Conservation (phyloP, 1,139 yeast genomes). For the Magnusiomyces sp. region DNA sequence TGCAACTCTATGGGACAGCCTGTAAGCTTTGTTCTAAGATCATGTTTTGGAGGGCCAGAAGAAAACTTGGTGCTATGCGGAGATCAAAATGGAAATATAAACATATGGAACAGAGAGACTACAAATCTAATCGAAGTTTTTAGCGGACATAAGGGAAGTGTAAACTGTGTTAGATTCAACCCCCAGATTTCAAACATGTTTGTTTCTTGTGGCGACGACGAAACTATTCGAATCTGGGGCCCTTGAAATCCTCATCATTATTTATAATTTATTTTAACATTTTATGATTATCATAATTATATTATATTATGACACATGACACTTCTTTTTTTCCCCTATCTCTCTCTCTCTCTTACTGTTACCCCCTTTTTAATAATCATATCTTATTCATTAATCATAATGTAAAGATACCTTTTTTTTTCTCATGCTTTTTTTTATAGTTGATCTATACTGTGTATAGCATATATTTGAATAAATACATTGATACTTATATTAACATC, state of each 20-base stretch:
- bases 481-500: no score
- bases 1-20: constrained; percentile 4
- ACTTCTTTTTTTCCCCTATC: no score
- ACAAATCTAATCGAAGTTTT: constrained; percentile 60
- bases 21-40: constrained; percentile 55
- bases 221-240: constrained; percentile 12
- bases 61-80: constrained; percentile 74
- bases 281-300: not conserved
- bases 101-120: constrained; percentile 70
- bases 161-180: constrained; percentile 71
- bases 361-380: no score
- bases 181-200: constrained; percentile 44
- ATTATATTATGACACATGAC: not conserved
- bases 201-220: constrained; percentile 66
- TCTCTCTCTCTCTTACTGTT: no score
- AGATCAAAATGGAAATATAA: constrained; percentile 71
- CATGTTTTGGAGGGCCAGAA: constrained; percentile 63
- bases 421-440: no score
- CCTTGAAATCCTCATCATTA: constrained; percentile 4
- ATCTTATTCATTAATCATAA: no score
- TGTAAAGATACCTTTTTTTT: no score
- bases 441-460: no score
- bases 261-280: not conserved
- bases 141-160: constrained; percentile 57
- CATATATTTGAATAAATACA: no score